Evolutionary conservation across 169 alveolate genomes (phyloP).

Genomic region (Perkinsus marinus): DNA sequence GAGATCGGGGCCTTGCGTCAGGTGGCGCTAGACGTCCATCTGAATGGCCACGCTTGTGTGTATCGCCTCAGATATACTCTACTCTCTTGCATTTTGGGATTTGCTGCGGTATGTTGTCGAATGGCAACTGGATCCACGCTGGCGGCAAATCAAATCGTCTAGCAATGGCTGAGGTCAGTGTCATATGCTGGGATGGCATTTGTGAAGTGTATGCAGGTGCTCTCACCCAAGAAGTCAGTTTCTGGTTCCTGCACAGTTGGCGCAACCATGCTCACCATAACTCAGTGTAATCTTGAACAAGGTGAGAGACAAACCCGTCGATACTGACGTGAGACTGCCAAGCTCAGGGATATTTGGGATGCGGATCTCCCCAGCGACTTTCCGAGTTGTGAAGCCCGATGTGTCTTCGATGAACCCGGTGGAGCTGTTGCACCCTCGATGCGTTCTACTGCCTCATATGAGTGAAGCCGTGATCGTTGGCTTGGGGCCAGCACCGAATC

Average conservation of each 20-base stretch:
- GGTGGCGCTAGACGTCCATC: neutral
- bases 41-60: too few species aligned
- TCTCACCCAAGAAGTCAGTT: neutral
- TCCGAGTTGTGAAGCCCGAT: neutral
- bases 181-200: neutral
- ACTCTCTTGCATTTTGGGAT: neutral
- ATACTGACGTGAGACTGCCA: neutral
- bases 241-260: neutral
- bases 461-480: neutral
- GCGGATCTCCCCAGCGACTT: neutral
- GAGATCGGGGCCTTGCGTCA: neutral
- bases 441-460: neutral
- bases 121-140: neutral
- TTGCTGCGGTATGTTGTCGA: neutral
- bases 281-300: neutral
- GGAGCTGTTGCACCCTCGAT: neutral
- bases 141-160: neutral
- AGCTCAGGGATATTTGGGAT: neutral
- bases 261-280: neutral
- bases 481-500: neutral
- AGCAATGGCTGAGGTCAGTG: neutral
- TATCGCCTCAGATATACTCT: neutral
- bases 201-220: neutral
- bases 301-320: neutral
- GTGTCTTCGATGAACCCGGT: neutral